Conservation (phyloP, 768 basidiomycete species). For the Suillus americanus region DNA sequence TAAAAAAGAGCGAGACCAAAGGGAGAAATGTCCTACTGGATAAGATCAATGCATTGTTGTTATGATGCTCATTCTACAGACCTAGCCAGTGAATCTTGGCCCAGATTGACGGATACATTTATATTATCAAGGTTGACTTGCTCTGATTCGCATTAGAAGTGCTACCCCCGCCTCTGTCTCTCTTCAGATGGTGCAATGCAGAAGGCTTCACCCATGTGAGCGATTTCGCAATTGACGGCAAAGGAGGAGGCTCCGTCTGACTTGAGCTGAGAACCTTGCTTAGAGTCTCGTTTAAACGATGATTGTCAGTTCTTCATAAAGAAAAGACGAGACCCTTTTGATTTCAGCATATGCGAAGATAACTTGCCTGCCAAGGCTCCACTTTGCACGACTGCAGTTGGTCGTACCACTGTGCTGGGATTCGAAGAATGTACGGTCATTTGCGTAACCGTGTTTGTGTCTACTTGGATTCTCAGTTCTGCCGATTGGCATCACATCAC, state of each 20-base stretch:
- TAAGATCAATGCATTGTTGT: conserved; percentile 40
- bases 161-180: background rate
- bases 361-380: background rate
- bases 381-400: background rate
- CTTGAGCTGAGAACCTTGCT: background rate
- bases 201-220: background rate
- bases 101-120: background rate
- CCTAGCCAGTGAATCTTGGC: background rate
- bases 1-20: conserved; percentile 60
- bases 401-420: background rate
- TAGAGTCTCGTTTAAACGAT: background rate
- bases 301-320: background rate
- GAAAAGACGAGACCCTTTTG: background rate
- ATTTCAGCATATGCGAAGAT: background rate
- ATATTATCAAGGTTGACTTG: background rate
- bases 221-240: background rate
- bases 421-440: background rate
- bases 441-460: background rate
- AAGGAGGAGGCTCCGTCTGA: background rate
- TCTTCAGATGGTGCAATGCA: background rate
- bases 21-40: conserved; percentile 72
- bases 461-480: background rate
- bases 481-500: background rate
- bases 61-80: background rate
- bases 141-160: background rate